Evolutionary conservation across 208 protist species (phyloP).

Genomic region (Eutreptiella sp.): DNA sequence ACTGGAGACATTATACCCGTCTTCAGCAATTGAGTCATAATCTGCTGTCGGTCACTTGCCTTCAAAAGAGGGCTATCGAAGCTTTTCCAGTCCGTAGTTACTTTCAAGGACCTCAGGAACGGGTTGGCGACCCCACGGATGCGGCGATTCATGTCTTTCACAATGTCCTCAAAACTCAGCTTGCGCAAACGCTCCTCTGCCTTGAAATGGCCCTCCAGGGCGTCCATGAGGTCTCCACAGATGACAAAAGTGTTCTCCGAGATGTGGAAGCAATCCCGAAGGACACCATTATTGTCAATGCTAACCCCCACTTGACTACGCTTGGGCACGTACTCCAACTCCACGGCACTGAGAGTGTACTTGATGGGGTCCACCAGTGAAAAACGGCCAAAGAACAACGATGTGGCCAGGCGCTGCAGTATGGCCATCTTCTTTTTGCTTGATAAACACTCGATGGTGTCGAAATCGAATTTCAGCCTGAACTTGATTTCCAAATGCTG

Average conservation of each 20-base stretch:
- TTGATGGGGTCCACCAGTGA: not conserved
- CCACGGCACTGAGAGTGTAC: not conserved
- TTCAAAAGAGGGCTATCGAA: too few relatives aligned
- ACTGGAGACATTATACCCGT: too few relatives aligned
- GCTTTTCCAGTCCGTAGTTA: constrained; percentile 19
- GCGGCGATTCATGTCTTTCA: constrained; percentile 1
- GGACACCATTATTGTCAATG: constrained; percentile 5
- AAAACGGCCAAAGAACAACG: constrained; percentile 14
- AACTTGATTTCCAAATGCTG: too few relatives aligned
- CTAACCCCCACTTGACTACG: constrained; percentile 6
- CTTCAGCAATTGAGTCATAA: too few relatives aligned
- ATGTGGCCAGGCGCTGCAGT: constrained; percentile 11
- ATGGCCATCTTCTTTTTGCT: not conserved
- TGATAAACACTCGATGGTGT: too few relatives aligned
- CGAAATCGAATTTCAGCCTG: too few relatives aligned
- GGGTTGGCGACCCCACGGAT: not conserved
- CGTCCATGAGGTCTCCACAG: constrained; percentile 5
- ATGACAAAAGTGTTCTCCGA: constrained; percentile 1
- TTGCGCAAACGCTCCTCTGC: constrained; percentile 11
- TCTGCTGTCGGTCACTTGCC: too few relatives aligned
- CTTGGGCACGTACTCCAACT: constrained; percentile 8
- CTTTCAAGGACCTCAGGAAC: not conserved
- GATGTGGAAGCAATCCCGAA: constrained; percentile 7
- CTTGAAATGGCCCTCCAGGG: constrained; percentile 13
- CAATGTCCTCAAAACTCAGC: not conserved